Evolutionary conservation across 2,329 filamentous ascomycete genomes (phyloP).

Genomic region (Colletotrichum orbiculare): DNA sequence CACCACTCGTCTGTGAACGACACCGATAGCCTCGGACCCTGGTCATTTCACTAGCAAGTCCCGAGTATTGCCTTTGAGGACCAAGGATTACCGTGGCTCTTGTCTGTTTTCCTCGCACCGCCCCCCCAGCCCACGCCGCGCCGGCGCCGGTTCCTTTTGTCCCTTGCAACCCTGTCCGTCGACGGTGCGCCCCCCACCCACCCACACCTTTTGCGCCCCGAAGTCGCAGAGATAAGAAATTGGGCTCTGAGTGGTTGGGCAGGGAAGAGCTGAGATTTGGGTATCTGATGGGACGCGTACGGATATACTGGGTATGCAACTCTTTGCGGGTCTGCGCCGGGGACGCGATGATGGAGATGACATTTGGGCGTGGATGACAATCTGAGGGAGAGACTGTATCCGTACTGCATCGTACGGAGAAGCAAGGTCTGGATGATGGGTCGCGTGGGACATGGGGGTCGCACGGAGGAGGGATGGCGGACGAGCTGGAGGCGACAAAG

Average conservation of each 20-base stretch:
- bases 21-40: background rate
- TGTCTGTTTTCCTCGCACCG: too few species aligned
- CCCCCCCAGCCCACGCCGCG: too few species aligned
- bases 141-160: too few species aligned
- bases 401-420: background rate
- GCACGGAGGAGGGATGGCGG: background rate
- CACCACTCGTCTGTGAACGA: too few species aligned
- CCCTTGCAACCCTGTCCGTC: background rate
- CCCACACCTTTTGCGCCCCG: constrained; percentile 18
- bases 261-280: too few species aligned
- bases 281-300: too few species aligned
- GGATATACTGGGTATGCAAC: too few species aligned
- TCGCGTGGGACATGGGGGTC: constrained; percentile 8
- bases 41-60: background rate
- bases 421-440: background rate
- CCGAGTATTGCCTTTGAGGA: constrained; percentile 11
- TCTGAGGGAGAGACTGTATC: background rate
- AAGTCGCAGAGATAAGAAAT: constrained; percentile 34
- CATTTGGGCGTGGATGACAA: constrained; percentile 15
- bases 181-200: background rate
- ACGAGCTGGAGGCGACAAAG: background rate
- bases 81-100: background rate
- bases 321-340: too few species aligned
- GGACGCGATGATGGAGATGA: background rate
- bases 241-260: constrained; percentile 18